Evolutionary conservation across 2,329 filamentous ascomycete species (phyloP).

Genomic region (Dactylellina sp.): DNA sequence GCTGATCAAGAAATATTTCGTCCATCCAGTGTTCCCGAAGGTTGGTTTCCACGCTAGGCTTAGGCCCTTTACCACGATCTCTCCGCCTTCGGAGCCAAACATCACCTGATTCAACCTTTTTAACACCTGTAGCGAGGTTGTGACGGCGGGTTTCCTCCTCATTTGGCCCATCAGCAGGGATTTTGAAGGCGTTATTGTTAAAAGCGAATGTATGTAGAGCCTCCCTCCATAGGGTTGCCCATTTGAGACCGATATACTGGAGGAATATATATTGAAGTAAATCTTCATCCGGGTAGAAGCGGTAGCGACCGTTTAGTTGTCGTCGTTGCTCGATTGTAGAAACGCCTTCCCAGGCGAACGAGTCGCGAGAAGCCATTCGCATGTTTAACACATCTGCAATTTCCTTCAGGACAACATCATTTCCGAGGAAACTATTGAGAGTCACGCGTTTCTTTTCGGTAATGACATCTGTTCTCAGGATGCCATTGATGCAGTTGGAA

Average conservation of each 20-base stretch:
- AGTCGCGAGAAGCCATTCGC: conserved; percentile 67
- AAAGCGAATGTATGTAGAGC: conserved; percentile 63
- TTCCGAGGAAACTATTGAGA: conserved; percentile 68
- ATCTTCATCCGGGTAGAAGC: conserved; percentile 72
- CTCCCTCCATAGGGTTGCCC: conserved; percentile 66
- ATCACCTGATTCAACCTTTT: conserved; percentile 24
- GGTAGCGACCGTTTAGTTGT: conserved; percentile 71
- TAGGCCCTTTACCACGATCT: conserved; percentile 63
- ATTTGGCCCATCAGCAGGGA: conserved; percentile 5
- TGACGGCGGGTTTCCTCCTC: conserved; percentile 3
- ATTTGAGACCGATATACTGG: conserved; percentile 69
- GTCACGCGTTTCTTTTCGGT: conserved; percentile 68
- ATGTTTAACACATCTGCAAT: conserved; percentile 71
- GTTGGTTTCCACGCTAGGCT: conserved; percentile 65
- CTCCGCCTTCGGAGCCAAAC: background rate
- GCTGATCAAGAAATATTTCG: conserved; percentile 69
- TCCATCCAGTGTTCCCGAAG: conserved; percentile 61
- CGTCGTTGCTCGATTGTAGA: conserved; percentile 68
- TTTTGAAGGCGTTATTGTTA: conserved; percentile 7
- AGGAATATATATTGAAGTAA: conserved; percentile 70
- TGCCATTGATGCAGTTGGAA: conserved; percentile 66
- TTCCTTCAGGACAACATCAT: conserved; percentile 68
- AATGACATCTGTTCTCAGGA: conserved; percentile 68
- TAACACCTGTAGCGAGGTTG: conserved; percentile 65
- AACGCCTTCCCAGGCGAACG: conserved; percentile 68